Evolutionary conservation across 768 basidiomycete species (phyloP).

Genomic region (Agaricus blazei): DNA sequence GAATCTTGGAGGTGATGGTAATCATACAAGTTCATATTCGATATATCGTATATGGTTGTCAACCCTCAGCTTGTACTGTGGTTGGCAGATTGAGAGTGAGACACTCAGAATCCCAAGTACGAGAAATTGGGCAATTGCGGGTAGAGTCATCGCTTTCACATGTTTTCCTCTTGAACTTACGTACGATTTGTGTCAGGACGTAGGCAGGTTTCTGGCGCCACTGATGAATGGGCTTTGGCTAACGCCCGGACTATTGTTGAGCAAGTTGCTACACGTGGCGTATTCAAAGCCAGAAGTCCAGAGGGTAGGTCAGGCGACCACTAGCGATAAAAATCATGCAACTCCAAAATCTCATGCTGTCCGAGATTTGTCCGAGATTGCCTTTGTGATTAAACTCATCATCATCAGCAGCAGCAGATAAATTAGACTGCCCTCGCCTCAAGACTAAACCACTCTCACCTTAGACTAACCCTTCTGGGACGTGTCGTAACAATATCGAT

Average conservation of each 20-base stretch:
- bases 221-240: constrained; percentile 23
- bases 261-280: constrained; percentile 52
- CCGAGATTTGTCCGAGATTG: too few species aligned
- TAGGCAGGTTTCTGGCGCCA: constrained; percentile 2
- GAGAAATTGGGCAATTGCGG: constrained; percentile 87
- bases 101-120: constrained; percentile 88
- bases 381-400: too few species aligned
- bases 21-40: constrained; percentile 65
- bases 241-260: constrained; percentile 52
- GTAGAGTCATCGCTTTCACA: constrained; percentile 36
- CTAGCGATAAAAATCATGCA: constrained; percentile 5
- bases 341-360: too few species aligned
- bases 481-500: too few species aligned
- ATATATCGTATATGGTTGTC: constrained; percentile 88
- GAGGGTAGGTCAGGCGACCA: constrained; percentile 57
- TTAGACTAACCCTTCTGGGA: too few species aligned
- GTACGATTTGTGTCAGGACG: constrained; percentile 20
- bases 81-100: constrained; percentile 88
- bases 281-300: constrained; percentile 68
- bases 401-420: too few species aligned
- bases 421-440: too few species aligned
- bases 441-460: too few species aligned
- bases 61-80: constrained; percentile 61
- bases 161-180: background rate
- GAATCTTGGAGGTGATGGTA: constrained; percentile 60